phyloP scores from a whole-genome alignment of 148 eudicot species.

The Beta vulgaris region DNA sequence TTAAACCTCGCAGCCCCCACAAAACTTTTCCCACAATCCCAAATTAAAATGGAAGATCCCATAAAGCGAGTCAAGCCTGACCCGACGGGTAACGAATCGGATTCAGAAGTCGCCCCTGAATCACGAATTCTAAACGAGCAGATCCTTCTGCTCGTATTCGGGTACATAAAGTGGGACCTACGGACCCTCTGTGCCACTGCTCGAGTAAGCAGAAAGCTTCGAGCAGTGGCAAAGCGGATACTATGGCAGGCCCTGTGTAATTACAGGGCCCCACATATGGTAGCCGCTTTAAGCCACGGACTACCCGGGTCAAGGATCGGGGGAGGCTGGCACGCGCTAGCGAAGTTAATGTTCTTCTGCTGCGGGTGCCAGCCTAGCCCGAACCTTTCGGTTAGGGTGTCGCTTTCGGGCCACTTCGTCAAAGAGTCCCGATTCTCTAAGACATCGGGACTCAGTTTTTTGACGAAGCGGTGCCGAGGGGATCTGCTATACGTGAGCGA shows the following conservation, averaged over 20 bases:
- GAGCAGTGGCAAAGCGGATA: slow-evolving; percentile 57
- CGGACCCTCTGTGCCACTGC: slow-evolving; percentile 43
- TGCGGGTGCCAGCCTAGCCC: slow-evolving; percentile 62
- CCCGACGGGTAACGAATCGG: slow-evolving; percentile 21
- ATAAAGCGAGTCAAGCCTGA: slow-evolving; percentile 21
- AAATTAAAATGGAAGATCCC: background rate
- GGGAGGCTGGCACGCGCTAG: slow-evolving; percentile 83
- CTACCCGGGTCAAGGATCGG: slow-evolving; percentile 38
- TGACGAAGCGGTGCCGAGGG: slow-evolving; percentile 43
- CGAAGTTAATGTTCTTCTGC: slow-evolving; percentile 69
- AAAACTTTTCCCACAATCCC: background rate
- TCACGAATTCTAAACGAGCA: slow-evolving; percentile 60
- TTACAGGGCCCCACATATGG: slow-evolving; percentile 57
- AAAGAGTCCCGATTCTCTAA: slow-evolving; percentile 69
- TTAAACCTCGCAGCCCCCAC: background rate
- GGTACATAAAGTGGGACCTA: slow-evolving; percentile 65
- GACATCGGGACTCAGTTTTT: slow-evolving; percentile 79
- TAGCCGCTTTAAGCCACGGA: slow-evolving; percentile 39
- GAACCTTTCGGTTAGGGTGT: slow-evolving; percentile 24
- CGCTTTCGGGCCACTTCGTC: slow-evolving; percentile 54
- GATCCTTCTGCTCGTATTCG: slow-evolving; percentile 49
- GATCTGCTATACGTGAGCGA: slow-evolving; percentile 74
- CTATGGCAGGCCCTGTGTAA: slow-evolving; percentile 65
- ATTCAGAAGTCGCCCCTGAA: background rate
- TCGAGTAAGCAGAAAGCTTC: slow-evolving; percentile 50